Conservation (phyloP, 2,329 filamentous ascomycete genomes). For the Aspergillus niger region DNA sequence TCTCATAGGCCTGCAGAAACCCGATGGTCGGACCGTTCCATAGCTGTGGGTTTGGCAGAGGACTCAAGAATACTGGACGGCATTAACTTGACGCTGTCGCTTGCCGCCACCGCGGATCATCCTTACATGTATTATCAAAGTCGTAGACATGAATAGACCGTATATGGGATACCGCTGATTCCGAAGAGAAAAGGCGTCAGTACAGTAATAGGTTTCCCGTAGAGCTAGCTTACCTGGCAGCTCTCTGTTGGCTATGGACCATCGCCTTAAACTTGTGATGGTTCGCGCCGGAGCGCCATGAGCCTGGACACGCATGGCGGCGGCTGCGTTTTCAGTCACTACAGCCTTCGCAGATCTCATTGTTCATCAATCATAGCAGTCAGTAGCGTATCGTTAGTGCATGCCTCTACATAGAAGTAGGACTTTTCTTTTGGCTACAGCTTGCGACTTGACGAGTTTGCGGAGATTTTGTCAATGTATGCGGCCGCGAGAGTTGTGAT, state of each 20-base stretch:
- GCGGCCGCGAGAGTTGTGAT: neutral
- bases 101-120: neutral
- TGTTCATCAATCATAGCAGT: slow-evolving; percentile 10
- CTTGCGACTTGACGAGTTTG: neutral
- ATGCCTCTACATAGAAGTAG: slow-evolving; percentile 6
- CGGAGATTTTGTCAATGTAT: neutral
- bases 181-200: neutral
- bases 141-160: slow-evolving; percentile 90
- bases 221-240: slow-evolving; percentile 60
- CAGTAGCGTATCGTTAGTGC: slow-evolving; percentile 8
- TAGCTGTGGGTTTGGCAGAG: slow-evolving; percentile 81
- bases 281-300: slow-evolving; percentile 51
- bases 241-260: slow-evolving; percentile 75
- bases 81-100: slow-evolving; percentile 18
- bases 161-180: slow-evolving; percentile 64
- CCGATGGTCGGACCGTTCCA: slow-evolving; percentile 82
- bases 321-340: slow-evolving; percentile 31
- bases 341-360: slow-evolving; percentile 42
- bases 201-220: neutral
- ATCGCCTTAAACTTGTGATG: slow-evolving; percentile 74
- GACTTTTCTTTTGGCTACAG: neutral
- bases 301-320: slow-evolving; percentile 28
- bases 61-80: slow-evolving; percentile 78
- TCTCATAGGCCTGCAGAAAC: slow-evolving; percentile 71
- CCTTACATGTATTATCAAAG: slow-evolving; percentile 90